Base-by-base conservation (phyloP, 1,139 yeast species). In the Candida sanyaensis region DNA sequence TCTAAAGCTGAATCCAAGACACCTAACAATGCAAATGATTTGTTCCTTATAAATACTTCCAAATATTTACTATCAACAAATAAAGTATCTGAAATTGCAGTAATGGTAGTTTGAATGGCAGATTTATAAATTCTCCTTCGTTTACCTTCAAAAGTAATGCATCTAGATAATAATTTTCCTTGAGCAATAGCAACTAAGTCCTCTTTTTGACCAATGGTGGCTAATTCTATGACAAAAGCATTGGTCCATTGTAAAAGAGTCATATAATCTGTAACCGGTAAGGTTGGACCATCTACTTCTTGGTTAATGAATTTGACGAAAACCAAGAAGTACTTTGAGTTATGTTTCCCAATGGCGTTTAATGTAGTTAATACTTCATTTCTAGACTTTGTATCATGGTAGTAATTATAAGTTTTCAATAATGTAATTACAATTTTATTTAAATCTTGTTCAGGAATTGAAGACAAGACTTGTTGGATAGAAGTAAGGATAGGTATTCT, bases 201-300 rank as follows among this genome's bases (percentile, higher is more conserved):
- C n/a, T 55, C 47, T 41, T 55, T 46, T 3, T 50, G 50, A 11
- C 48, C 46, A 9, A 45, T 43, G 28, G 49, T 46, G 7, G 62
- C 59, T 29, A 72, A 50, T 23, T 43, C 43, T 8, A 73, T 60
- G 21, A 58, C 55, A 50, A 69, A 62, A 26, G 55, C 53, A 55
- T 75, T 77, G 42, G 71, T 64, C 91, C 92, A 86, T 30, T 73
- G 71, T 41, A 86, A 68, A 13, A 86, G 66, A 4, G 85, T 75
- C 59, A 82, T 66, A 50, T 81, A 67, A 60, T 82, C 88, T 5
- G 81, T 68, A 4, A 75, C 61, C 2, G 92, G 86, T 49, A 75
- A 63, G 10, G 70, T 64, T 17, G 57, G 49, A 45, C 66, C 64
- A 1, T 60, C 48, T 1, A 77, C 65, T 32, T 69, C 59, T 29